A percentile compares a stretch with the other conserved stretches of the same genome.
Evolutionary conservation across 768 basidiomycete species (phyloP).

Genomic region (Tephrocybe sp.): DNA sequence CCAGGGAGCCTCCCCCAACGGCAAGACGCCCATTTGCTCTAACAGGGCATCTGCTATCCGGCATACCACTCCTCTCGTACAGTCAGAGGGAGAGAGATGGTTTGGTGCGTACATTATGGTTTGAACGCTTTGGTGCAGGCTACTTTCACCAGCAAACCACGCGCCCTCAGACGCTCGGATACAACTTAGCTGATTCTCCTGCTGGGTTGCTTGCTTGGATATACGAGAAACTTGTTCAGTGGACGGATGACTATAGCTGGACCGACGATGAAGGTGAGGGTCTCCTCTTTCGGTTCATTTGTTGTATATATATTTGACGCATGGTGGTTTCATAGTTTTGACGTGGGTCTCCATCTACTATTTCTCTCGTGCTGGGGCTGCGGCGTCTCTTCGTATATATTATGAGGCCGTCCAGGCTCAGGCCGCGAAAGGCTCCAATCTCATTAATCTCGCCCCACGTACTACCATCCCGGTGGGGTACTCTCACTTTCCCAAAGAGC

Average conservation of each 20-base stretch:
- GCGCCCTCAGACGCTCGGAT: slow-evolving; percentile 52
- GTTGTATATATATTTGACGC: no score
- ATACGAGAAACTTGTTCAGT: no score
- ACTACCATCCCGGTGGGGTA: slow-evolving; percentile 42
- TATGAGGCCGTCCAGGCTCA: slow-evolving; percentile 45
- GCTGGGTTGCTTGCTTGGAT: no score
- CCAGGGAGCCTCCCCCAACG: slow-evolving; percentile 20
- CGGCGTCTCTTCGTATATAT: slow-evolving; percentile 59
- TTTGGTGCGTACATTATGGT: slow-evolving; percentile 28
- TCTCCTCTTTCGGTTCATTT: no score
- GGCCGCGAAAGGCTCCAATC: slow-evolving; percentile 11
- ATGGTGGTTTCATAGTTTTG: no score
- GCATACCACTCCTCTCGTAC: slow-evolving; percentile 16
- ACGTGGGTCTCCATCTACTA: slow-evolving; percentile 63
- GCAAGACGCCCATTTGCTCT: slow-evolving; percentile 23
- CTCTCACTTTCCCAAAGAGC: slow-evolving; percentile 54
- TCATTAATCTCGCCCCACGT: background rate
- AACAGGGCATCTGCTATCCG: slow-evolving; percentile 24
- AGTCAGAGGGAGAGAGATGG: slow-evolving; percentile 32
- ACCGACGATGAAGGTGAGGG: slow-evolving; percentile 58
- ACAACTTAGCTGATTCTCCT: no score
- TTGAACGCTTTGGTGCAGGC: slow-evolving; percentile 27
- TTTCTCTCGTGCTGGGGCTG: no score
- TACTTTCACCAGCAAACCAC: slow-evolving; percentile 43
- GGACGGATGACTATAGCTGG: slow-evolving; percentile 56